Base-by-base conservation (phyloP, 2,329 filamentous ascomycete species). In the Talaromyces islandicus region DNA sequence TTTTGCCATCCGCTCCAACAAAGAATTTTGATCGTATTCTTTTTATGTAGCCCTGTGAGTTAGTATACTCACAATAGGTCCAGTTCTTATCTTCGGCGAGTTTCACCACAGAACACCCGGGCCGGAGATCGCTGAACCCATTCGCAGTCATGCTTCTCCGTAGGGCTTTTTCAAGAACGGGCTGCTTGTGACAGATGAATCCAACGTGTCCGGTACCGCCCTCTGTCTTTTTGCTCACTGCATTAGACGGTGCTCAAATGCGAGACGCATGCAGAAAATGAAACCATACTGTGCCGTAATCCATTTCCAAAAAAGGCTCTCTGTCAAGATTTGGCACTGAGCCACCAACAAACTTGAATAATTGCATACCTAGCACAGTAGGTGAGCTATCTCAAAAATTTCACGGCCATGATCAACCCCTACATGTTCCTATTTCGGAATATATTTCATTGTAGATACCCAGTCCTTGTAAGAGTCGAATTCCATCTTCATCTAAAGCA, bases 1-100 rank as follows among this genome's bases (percentile, higher is more conserved):
- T 77, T 65, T 82, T 82, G 0, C 80, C 80, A 66, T 82, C 80
- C 0, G 79, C 78, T 0, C 75, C 80, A 7, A 55, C 41, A 12
- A 59, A 46, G 27, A 59, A 59, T 21, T 24, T 54, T 17, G 57
- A 59, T 5, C 52, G 29, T 19, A 59, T 55, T 10, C 38, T 38
- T 5, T 11, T 17, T 29, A 25, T 55, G 19, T 21, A 21, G n/a
- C 51, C 38, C 14, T 54, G n/a, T 21, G 57, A 17, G n/a, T 59
- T 24, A 4, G 21, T 51, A 21, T 55, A 59, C 7, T 55, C 57
- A 10, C 57, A 59, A 14, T 55, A 59, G 17, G 57, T 59, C 57
- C 57, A 59, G 21, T 21, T 19, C 21, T 55, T 9, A 17, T 25
- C 11, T 24, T 55, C 57, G 1, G 51, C 35, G 1, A 59, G 10